Conservation (phyloP, 2,329 filamentous ascomycete species). For the Byssothecium circinans region DNA sequence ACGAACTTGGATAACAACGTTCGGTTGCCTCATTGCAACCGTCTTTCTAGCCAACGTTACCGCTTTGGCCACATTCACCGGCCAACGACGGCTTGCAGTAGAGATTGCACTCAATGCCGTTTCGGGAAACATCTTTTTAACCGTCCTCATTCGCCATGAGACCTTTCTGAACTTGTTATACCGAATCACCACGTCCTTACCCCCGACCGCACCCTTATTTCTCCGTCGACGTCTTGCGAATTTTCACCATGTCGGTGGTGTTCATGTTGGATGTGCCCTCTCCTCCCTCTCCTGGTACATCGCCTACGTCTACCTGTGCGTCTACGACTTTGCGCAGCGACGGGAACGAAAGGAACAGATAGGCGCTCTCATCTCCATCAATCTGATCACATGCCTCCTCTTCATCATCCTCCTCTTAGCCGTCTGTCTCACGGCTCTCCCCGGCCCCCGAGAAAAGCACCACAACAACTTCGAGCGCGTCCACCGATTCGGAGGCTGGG, state of each 20-base stretch:
- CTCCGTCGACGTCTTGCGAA: conserved; percentile 27
- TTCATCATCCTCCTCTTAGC: conserved; percentile 20
- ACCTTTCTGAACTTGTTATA: conserved; percentile 34
- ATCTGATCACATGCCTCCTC: conserved; percentile 18
- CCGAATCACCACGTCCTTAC: conserved; percentile 28
- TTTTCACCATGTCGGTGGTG: conserved; percentile 38
- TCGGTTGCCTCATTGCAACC: not conserved
- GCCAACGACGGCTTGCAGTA: not conserved
- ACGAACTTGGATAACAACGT: not conserved
- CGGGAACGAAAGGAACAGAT: conserved; percentile 4
- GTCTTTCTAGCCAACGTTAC: not conserved
- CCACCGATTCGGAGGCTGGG: conserved; percentile 45
- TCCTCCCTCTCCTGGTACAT: conserved; percentile 48
- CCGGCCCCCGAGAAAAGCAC: conserved; percentile 30
- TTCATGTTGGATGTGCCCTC: conserved; percentile 38
- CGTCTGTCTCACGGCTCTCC: conserved; percentile 30
- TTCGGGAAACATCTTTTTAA: conserved; percentile 37
- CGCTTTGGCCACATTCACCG: not conserved
- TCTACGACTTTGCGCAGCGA: conserved; percentile 20
- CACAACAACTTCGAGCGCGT: conserved; percentile 41
- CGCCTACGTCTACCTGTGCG: conserved; percentile 41
- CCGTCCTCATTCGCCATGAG: conserved; percentile 39
- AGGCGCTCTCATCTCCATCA: conserved; percentile 14
- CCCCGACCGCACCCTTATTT: conserved; percentile 23
- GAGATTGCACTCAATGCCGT: conserved; percentile 26